Conservation (phyloP, 495 filamentous ascomycete species). For the Aspergillus nanangensis region DNA sequence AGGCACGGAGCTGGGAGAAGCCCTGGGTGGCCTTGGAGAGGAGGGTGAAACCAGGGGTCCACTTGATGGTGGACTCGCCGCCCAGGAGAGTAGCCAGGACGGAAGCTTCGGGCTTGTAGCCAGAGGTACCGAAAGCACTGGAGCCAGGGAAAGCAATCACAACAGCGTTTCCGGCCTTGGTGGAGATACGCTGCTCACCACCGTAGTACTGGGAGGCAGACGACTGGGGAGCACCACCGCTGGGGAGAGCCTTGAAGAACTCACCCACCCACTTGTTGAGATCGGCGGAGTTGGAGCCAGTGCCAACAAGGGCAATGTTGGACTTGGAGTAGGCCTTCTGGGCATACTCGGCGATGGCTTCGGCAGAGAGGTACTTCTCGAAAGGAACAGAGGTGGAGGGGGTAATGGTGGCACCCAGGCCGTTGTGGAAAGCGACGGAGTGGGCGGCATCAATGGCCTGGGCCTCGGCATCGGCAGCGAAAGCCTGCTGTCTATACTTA, state of each 20-base stretch:
- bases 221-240: conserved; percentile 29
- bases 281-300: conserved; percentile 71
- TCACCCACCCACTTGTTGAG: conserved; percentile 88
- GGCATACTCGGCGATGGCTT: conserved; percentile 67
- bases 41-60: conserved; percentile 87
- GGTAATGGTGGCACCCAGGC: conserved; percentile 73
- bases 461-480: conserved; percentile 59
- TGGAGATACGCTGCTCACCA: conserved; percentile 86
- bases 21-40: conserved; percentile 70
- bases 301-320: conserved; percentile 87
- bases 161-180: conserved; percentile 65
- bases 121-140: conserved; percentile 61
- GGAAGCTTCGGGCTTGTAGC: conserved; percentile 82
- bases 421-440: conserved; percentile 86
- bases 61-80: conserved; percentile 88
- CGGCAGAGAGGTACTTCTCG: conserved; percentile 71
- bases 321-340: conserved; percentile 75
- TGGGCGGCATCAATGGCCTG: conserved; percentile 84
- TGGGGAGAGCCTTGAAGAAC: conserved; percentile 65
- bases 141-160: conserved; percentile 92
- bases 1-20: conserved; percentile 59
- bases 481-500: conserved; percentile 62
- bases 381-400: conserved; percentile 64
- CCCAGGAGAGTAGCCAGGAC: conserved; percentile 89
- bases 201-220: conserved; percentile 79